Evolutionary conservation across 1,284 basidiomycete genomes (phyloP).

Genomic region (Athelia sp.): DNA sequence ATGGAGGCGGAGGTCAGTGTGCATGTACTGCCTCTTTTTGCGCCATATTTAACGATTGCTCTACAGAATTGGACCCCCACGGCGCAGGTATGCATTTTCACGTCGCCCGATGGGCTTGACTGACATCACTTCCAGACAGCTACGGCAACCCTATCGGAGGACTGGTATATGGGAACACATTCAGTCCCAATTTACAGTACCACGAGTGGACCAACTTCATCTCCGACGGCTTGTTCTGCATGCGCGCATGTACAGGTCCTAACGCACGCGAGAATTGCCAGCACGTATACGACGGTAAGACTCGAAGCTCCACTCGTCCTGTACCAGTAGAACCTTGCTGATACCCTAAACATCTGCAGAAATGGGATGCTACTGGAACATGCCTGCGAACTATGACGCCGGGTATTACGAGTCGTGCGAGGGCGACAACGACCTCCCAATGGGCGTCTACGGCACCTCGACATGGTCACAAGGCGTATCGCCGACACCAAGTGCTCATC

Average conservation of each 20-base stretch:
- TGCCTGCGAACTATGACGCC: constrained; percentile 27
- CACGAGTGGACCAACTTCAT: constrained; percentile 57
- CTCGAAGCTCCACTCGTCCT: background rate
- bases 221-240: constrained; percentile 52
- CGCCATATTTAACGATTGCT: background rate
- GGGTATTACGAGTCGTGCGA: constrained; percentile 28
- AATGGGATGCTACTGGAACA: constrained; percentile 36
- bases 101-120: constrained; percentile 23
- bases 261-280: constrained; percentile 54
- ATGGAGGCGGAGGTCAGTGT: constrained; percentile 19
- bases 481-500: constrained; percentile 1
- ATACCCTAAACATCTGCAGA: background rate
- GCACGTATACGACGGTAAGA: constrained; percentile 19
- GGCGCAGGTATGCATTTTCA: constrained; percentile 34
- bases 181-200: constrained; percentile 41
- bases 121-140: constrained; percentile 20
- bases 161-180: constrained; percentile 53
- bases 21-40: background rate
- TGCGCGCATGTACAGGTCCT: constrained; percentile 56
- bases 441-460: constrained; percentile 2
- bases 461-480: background rate
- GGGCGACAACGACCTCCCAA: constrained; percentile 22
- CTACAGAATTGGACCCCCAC: constrained; percentile 52
- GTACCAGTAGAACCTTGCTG: background rate
- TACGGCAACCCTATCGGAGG: constrained; percentile 36